These are phyloP conservation scores for Apiotrichum montevideense DNA, from an alignment of 1,284 basidiomycete genomes.

Conservation along the genomic window DNA sequence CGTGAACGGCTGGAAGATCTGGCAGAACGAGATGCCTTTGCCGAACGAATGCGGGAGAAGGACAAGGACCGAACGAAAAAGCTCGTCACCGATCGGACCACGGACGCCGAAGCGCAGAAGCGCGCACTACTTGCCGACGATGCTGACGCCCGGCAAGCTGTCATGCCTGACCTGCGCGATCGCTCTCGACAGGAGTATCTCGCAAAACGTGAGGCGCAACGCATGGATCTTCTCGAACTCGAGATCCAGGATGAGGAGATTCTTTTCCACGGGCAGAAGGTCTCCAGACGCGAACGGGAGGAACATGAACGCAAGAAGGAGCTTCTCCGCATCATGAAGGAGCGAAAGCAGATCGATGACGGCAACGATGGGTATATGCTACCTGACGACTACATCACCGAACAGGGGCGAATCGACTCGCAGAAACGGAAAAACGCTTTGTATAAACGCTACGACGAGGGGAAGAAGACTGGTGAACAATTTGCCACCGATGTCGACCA, in stretches of 20 bases:
- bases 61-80: conserved; percentile 83
- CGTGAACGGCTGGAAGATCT: conserved; percentile 71
- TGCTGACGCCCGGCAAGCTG: conserved; percentile 63
- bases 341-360: conserved; percentile 86
- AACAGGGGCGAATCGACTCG: conserved; percentile 96
- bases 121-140: conserved; percentile 81
- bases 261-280: conserved; percentile 71
- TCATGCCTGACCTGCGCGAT: conserved; percentile 74
- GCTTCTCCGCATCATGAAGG: conserved; percentile 83
- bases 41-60: conserved; percentile 74
- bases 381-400: conserved; percentile 95
- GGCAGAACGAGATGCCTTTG: conserved; percentile 85
- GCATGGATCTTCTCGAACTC: conserved; percentile 84
- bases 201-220: conserved; percentile 90
- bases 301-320: conserved; percentile 91
- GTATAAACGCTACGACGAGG: conserved; percentile 91
- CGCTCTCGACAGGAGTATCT: conserved; percentile 91
- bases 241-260: conserved; percentile 90
- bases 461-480: conserved; percentile 71
- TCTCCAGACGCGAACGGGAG: conserved; percentile 73
- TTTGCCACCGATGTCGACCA: conserved; percentile 95
- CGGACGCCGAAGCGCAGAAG: conserved; percentile 73
- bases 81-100: conserved; percentile 85
- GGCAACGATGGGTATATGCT: conserved; percentile 89
- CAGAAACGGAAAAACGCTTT: conserved; percentile 92